phyloP scores from a whole-genome alignment of 768 basidiomycete genomes.

The Lactarius sanguifluus region DNA sequence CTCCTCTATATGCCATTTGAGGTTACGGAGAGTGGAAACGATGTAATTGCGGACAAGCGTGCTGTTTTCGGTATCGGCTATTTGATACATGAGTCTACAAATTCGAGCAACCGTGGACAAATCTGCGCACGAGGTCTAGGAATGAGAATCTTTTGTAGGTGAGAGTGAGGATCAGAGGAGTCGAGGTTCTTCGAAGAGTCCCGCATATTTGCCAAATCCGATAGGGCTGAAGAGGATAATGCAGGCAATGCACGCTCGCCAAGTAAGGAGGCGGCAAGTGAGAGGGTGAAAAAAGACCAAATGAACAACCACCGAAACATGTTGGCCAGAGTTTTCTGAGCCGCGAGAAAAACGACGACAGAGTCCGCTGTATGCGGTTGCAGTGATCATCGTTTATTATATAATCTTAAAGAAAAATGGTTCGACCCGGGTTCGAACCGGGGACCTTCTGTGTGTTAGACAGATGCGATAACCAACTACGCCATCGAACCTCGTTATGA shows the following conservation, averaged over 20 bases:
- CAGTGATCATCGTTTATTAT: not conserved
- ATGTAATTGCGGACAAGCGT: slow-evolving; percentile 84
- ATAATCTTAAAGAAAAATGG: not conserved
- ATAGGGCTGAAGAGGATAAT: slow-evolving; percentile 53
- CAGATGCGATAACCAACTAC: slow-evolving; percentile 79
- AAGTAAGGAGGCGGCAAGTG: slow-evolving; percentile 36
- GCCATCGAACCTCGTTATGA: slow-evolving; percentile 44
- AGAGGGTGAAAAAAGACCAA: slow-evolving; percentile 21
- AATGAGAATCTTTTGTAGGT: slow-evolving; percentile 82
- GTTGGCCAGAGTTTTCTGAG: not conserved
- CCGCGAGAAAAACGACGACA: not conserved
- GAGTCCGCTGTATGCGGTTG: too few species aligned
- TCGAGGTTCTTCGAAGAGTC: slow-evolving; percentile 73
- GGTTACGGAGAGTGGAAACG: slow-evolving; percentile 59
- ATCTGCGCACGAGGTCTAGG: slow-evolving; percentile 68
- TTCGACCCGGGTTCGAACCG: slow-evolving; percentile 32
- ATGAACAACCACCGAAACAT: slow-evolving; percentile 16
- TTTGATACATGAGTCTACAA: not conserved
- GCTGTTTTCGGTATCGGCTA: slow-evolving; percentile 73
- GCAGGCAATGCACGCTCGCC: slow-evolving; percentile 40
- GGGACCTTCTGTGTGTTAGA: slow-evolving; percentile 51
- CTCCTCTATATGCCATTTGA: slow-evolving; percentile 87
- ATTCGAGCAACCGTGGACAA: slow-evolving; percentile 20
- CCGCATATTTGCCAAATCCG: slow-evolving; percentile 49
- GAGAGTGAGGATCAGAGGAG: slow-evolving; percentile 60